Base-by-base conservation (phyloP, 352 stramenopile genomes). In the Phytophthora litchii region DNA sequence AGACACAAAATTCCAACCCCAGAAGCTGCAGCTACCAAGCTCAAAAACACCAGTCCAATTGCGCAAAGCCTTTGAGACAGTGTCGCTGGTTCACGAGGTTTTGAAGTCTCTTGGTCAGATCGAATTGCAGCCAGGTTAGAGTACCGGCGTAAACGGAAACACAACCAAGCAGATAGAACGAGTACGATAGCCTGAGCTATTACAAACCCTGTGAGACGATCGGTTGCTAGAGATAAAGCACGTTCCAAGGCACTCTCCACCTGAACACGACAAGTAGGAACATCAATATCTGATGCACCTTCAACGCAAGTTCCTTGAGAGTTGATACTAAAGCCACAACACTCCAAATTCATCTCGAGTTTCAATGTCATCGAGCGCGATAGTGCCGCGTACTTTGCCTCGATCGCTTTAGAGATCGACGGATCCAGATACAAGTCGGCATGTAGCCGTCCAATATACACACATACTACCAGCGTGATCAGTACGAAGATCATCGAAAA, bases 261-360 rank as follows among this genome's bases (percentile, higher is more conserved):
- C 54, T 50, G 52, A 4, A 44, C 27, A 9, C 48, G 69, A 32
- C 75, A 84, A 0, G 70, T 72, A 32, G 57, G 66, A 5, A 84
- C 48, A 3, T 17, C 41, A 3, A 13, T n/a, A 17, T 58, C 20
- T 4, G 43, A 52, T 19, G 16, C 7, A 6, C 27, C 38, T 37
- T 51, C 13, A 1, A 77, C 14, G 10, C 75, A 84, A 0, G 62
- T 45, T 7, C 75, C 75, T 61, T 88, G 71, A 1, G 58, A 14
- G 2, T 25, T 70, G 5, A 38, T 23, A 7, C 59, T 59, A 32
- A 81, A 84, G 12, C 78, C 78, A 16, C 78, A 88, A 37, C 78
- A 88, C 11, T 55, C 54, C 51, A 88, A 71, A 16, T 52, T 49
- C 31, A 74, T 67, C 44, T 88, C 78, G 3, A 88, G n/a, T 2